phyloP scores from a whole-genome alignment of 192 early-diverging fungal genomes.

The Phlyctochytrium arcticum region DNA sequence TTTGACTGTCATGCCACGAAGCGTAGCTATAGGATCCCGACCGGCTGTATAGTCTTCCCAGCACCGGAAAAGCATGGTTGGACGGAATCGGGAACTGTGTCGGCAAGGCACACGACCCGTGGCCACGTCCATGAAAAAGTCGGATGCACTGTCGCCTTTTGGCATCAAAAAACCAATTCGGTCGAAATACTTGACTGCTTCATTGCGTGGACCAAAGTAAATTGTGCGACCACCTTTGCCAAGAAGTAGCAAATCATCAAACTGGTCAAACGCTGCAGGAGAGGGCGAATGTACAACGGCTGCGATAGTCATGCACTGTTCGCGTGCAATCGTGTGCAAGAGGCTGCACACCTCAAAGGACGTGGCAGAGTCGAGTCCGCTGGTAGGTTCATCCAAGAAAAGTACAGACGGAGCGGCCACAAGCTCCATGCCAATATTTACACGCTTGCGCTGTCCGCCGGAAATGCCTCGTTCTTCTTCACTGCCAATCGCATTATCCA shows the following conservation, averaged over 20 bases:
- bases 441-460: slow-evolving; percentile 71
- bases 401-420: slow-evolving; percentile 56
- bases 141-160: slow-evolving; percentile 36
- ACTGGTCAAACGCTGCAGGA: slow-evolving; percentile 59
- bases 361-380: slow-evolving; percentile 65
- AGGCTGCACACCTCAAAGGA: slow-evolving; percentile 58
- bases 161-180: slow-evolving; percentile 37
- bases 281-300: slow-evolving; percentile 73
- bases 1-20: neutral
- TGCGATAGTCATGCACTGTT: slow-evolving; percentile 59
- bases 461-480: slow-evolving; percentile 61
- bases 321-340: slow-evolving; percentile 54
- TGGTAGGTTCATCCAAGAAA: slow-evolving; percentile 72
- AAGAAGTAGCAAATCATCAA: slow-evolving; percentile 67
- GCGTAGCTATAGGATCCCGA: neutral
- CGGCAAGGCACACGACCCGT: slow-evolving; percentile 47
- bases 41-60: slow-evolving; percentile 26
- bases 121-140: slow-evolving; percentile 68
- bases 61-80: slow-evolving; percentile 41
- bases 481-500: slow-evolving; percentile 55
- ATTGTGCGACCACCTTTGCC: slow-evolving; percentile 67
- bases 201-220: slow-evolving; percentile 55
- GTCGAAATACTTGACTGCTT: slow-evolving; percentile 48
- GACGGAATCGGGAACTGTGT: slow-evolving; percentile 34
- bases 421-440: slow-evolving; percentile 75